Evolutionary conservation across 768 basidiomycete genomes (phyloP), one percentile per base, ranked within the genome.

Genomic region (Dacryopinax primogenitus): DNA sequence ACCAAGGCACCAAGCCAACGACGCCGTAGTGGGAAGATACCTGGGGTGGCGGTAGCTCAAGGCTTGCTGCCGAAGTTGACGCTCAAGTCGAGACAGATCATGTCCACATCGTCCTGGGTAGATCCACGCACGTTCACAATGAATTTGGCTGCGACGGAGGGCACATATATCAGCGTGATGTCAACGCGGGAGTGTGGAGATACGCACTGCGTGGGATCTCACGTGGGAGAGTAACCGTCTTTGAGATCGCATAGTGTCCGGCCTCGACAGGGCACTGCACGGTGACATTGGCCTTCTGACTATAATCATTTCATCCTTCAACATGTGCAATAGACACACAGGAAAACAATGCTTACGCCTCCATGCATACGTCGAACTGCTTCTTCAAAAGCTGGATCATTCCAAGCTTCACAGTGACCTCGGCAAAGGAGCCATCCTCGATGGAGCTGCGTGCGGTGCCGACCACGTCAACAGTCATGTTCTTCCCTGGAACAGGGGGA

Each of bases 361-460:
- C 94, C 66, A 94, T 81, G 73, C 95, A 98, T 33, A 97, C 76
- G 69, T 97, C 91, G 69, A 97, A 95, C 18, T 69, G 72, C 78
- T 90, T 96, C 47, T 79, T 75, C 33, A 98, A 77, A n/a, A 98
- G 73, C 78, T 91, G 96, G 72, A 99, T 83, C 32, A 91, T 77
- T 28, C 96, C 96, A n/a, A 98, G 80, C 75, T 97, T 98, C 65
- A 99, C 95, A 1, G 77, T 76, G 2, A 99, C 92, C 69, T 94
- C 85, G 7, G 88, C 95, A 70, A 83, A 89, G 37, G 95, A 89
- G 3, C 96, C 96, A 3, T 93, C 86, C 94, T 88, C 80, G 67
- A 98, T 84, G 3, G 70, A 73, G 64, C 84, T 74, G 6, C 74
- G 69, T 1, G 86, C 88, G 1, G 70, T 72, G 1, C 85, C 95